Percentiles rank a stretch among this genome's conserved stretches.
Conservation (phyloP, 805 yeast genomes). For the Candida golubevii region DNA sequence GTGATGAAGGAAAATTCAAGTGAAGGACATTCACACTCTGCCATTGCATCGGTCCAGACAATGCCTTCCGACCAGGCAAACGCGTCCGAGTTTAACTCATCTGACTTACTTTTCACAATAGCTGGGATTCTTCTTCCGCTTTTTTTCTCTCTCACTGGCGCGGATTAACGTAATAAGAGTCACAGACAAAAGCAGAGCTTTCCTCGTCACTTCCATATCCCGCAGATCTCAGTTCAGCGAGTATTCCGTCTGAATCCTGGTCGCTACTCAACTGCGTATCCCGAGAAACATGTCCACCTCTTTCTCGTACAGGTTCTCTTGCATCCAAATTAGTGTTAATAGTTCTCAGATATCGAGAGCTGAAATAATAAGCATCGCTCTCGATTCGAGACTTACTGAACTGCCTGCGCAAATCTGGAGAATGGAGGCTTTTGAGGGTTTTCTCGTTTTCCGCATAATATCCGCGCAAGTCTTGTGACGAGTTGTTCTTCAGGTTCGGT, state of each 20-base stretch:
- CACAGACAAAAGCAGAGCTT: neutral
- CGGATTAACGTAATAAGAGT: constrained; percentile 1
- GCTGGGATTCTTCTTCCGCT: constrained; percentile 14
- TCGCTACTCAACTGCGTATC: constrained; percentile 8
- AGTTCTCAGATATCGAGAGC: constrained; percentile 2
- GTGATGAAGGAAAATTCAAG: constrained; percentile 41
- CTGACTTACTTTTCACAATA: constrained; percentile 5
- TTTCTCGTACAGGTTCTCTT: neutral
- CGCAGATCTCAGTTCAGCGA: constrained; percentile 7
- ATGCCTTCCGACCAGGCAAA: constrained; percentile 4
- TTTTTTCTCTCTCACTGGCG: constrained; percentile 12
- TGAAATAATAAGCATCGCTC: constrained; percentile 3
- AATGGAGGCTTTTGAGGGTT: constrained; percentile 18
- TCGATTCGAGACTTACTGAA: constrained; percentile 8
- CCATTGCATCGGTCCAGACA: constrained; percentile 10
- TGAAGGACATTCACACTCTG: neutral
- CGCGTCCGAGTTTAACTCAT: neutral
- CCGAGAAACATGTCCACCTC: neutral
- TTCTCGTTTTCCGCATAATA: constrained; percentile 10
- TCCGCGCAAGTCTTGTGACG: constrained; percentile 18
- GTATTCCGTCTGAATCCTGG: constrained; percentile 7
- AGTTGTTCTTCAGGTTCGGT: constrained; percentile 14
- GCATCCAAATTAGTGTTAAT: neutral
- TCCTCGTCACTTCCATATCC: neutral
- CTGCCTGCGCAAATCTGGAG: constrained; percentile 22